A percentile compares a stretch with the other conserved stretches of the same genome.
Conservation (phyloP, 202 grass and related monocot genomes). For the Cymbopogon flexuosus region DNA sequence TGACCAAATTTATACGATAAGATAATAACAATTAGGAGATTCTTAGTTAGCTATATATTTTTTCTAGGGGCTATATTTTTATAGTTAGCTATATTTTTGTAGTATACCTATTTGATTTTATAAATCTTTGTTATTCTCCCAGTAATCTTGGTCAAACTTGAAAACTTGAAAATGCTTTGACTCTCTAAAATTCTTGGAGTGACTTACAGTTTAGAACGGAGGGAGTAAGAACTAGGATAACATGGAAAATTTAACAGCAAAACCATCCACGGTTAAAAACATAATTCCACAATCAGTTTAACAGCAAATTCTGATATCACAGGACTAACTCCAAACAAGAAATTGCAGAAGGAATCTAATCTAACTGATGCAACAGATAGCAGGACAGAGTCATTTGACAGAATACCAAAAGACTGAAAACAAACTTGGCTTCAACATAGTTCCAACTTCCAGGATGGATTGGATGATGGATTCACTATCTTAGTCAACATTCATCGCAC, state of each 20-base stretch:
- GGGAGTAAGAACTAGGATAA: not conserved
- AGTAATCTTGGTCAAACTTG: too few species aligned
- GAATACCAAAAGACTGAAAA: not conserved
- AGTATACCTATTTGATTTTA: too few species aligned
- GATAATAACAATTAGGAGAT: too few species aligned
- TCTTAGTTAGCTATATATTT: too few species aligned
- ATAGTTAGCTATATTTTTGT: too few species aligned
- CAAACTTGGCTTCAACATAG: conserved; percentile 14
- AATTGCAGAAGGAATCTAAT: conserved; percentile 15
- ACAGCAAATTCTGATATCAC: not conserved
- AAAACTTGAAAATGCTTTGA: too few species aligned
- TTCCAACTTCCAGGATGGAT: not conserved
- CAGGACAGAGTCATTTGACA: not conserved
- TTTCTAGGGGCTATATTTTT: too few species aligned
- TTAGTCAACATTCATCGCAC: conserved; percentile 72
- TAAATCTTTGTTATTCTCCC: too few species aligned
- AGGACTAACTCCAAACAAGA: not conserved
- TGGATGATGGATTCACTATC: not conserved
- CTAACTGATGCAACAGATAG: not conserved
- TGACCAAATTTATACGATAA: too few species aligned
- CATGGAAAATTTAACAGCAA: not conserved
- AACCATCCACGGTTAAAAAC: not conserved
- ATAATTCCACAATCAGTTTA: not conserved
- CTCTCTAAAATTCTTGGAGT: too few species aligned
- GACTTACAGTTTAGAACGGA: too few species aligned